A percentile compares a stretch with the other conserved stretches of the same genome.
Conservation (phyloP, 2,329 filamentous ascomycete species). For the Neocucurbitaria cava region DNA sequence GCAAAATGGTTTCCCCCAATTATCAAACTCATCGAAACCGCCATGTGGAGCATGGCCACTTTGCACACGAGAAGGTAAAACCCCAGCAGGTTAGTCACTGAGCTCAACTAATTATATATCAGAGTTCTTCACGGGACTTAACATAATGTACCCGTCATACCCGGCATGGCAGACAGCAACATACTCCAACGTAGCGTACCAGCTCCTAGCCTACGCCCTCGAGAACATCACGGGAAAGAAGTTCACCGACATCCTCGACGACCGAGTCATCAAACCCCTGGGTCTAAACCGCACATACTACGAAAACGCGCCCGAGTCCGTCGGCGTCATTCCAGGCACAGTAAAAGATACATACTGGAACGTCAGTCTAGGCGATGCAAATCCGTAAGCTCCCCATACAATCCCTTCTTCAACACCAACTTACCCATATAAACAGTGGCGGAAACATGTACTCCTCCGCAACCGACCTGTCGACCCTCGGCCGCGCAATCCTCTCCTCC, state of each 20-base stretch:
- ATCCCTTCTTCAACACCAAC: too few species aligned
- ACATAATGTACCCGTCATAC: constrained; percentile 41
- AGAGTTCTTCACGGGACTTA: constrained; percentile 48
- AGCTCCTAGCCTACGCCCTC: constrained; percentile 47
- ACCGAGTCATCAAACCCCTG: constrained; percentile 49
- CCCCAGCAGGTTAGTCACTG: too few species aligned
- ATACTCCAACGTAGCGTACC: constrained; percentile 49
- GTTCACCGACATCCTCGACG: constrained; percentile 45
- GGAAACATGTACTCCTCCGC: constrained; percentile 45
- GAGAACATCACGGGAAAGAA: constrained; percentile 50
- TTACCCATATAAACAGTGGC: constrained; percentile 26
- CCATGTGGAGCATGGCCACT: constrained; percentile 33
- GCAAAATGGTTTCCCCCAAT: constrained; percentile 22
- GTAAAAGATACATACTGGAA: constrained; percentile 28
- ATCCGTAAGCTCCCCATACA: constrained; percentile 23
- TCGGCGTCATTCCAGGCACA: constrained; percentile 47
- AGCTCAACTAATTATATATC: background rate
- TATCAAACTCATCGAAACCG: constrained; percentile 20
- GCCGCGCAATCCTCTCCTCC: constrained; percentile 49
- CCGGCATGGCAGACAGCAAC: constrained; percentile 40
- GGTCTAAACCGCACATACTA: constrained; percentile 49
- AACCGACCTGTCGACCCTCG: constrained; percentile 47
- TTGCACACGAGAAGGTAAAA: constrained; percentile 26
- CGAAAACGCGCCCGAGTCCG: constrained; percentile 29
- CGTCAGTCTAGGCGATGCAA: constrained; percentile 27